Evolutionary conservation across 441 rosid genomes (phyloP), one percentile per base, ranked within the genome.

Genomic region (Melastoma candidum): DNA sequence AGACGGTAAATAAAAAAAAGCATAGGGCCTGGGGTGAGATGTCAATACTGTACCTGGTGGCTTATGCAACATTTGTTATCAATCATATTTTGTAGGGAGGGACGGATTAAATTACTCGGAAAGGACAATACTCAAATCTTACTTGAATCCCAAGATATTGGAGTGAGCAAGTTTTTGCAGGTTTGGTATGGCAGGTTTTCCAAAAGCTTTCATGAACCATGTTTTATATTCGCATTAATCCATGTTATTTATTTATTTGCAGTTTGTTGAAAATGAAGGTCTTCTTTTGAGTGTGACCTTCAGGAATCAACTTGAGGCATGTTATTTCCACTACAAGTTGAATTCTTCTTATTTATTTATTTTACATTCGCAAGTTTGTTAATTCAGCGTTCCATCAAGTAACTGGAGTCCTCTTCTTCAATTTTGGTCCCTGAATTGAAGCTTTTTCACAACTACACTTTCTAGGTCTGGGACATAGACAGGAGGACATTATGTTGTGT

Each of bases 401-500:
- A 17, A 17, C 22, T 17, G 22, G 22, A 17, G 22, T 17, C 22
- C 22, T 17, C 22, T 36, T 29, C 36, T 29, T 29, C 36, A 29
- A 29, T 29, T 29, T 29, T 29, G 22, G 36, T 29, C 36, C 36
- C 36, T 29, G 36, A 6, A 29, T 29, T 29, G 36, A 6, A 29
- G 7, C 36, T 29, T 29, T 3, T 39, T 26, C 11, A 27, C 55
- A 32, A 13, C 7, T 13, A 12, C 44, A 1, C 10, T 29, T 52
- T 53, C 2, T 67, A 92, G 98, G 95, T 88, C 41, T 92, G 98
- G 98, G 77, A 88, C 58, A 60, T 88, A 54, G 90, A 88, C 46
- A 84, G 70, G 80, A 80, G 76, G 76, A 57, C 68, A 52, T 10
- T 82, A 73, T 77, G 81, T 61, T 60, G 77, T 58, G 73, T 77